Evolutionary conservation across 441 rosid genomes (phyloP), one percentile per base, ranked within the genome.

Genomic region (Croton setiger): DNA sequence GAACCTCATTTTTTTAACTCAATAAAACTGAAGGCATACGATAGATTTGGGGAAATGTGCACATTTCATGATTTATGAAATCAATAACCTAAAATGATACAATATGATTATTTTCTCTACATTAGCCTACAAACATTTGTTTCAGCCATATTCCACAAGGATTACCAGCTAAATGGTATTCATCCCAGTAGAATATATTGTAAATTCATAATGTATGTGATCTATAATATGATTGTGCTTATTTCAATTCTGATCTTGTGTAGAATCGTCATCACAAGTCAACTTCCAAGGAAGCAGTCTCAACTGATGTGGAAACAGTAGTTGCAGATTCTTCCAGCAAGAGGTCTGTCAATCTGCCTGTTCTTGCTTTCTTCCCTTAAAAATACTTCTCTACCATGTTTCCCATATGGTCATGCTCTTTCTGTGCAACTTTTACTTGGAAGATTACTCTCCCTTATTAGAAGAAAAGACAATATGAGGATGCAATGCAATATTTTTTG

Each of bases 201-300:
- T 23, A n/a, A 5, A 1, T 23, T 49, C 2, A 0, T 21, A 27
- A 27, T 27, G 31, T 2, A 27, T 7, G 18, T 13, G 7, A 5
- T 21, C 47, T 63, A 18, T 65, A n/a, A 62, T 66, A 61, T 23
- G 45, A 10, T 33, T 53, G 0, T 31, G 48, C 44, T 11, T 37
- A 33, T 7, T 69, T 23, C 18, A 15, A 21, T 23, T 9, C 14
- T 36, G 57, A 43, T 69, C 55, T 84, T 71, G 53, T 83, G 70
- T 90, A 92, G 99, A 86, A 90, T 78, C 93, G 92, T 33, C 83
- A 77, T 43, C 81, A 79, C 23, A 88, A 82, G 79, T 63, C 85
- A n/a, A 73, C 76, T 66, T 79, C 87, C 37, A 84, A 83, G 77
- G 90, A 82, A 60, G 67, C 69, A 35, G 77, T 53, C 18, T 5